These are phyloP conservation scores for Penicillium paxilli DNA, from an alignment of 495 filamentous ascomycete species.

Conservation along the genomic window DNA sequence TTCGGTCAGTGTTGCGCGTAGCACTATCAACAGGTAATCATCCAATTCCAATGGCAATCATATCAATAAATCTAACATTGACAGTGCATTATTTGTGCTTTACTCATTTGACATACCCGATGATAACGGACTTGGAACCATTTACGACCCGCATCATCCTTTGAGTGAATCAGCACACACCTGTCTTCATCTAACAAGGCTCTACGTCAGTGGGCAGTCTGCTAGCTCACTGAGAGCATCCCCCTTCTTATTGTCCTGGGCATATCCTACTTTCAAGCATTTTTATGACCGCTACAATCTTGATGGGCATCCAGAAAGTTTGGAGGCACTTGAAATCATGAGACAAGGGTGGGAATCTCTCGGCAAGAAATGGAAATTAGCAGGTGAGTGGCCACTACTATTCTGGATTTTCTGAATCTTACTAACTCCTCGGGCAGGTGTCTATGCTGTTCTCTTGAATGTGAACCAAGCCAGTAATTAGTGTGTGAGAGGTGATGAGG, in stretches of 20 bases:
- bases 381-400: slow-evolving; percentile 4
- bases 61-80: background rate
- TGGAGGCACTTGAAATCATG: slow-evolving; percentile 6
- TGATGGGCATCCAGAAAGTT: slow-evolving; percentile 8
- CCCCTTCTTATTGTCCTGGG: slow-evolving; percentile 12
- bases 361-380: slow-evolving; percentile 13
- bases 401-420: background rate
- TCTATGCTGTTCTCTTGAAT: background rate
- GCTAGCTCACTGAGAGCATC: background rate
- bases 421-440: background rate
- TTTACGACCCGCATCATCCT: background rate
- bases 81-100: slow-evolving; percentile 6
- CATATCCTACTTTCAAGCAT: slow-evolving; percentile 2
- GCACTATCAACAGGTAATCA: slow-evolving; percentile 10
- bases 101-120: background rate
- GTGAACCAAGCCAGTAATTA: background rate
- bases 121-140: background rate
- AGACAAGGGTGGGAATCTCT: slow-evolving; percentile 3
- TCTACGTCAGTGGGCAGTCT: slow-evolving; percentile 5
- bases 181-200: background rate
- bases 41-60: background rate
- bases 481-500: background rate
- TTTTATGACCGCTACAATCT: slow-evolving; percentile 7
- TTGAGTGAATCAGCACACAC: slow-evolving; percentile 7
- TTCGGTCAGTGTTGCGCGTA: slow-evolving; percentile 8